phyloP scores from a whole-genome alignment of 768 basidiomycete species.

The Pulveroboletus ravenelii region DNA sequence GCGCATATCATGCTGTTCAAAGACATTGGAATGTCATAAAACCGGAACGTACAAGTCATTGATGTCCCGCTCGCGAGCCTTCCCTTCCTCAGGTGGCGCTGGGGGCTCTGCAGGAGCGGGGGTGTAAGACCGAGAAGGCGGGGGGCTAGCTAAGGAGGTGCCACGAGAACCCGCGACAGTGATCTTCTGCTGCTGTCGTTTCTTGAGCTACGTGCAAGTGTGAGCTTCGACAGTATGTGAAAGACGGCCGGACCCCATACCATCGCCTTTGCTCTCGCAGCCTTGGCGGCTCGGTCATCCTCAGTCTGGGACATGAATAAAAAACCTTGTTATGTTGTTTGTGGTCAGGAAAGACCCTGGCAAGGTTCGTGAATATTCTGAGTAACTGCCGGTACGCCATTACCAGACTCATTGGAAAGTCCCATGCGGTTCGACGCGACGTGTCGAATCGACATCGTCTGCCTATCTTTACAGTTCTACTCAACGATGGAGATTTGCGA shows the following conservation, averaged over 20 bases:
- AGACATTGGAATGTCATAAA: background rate
- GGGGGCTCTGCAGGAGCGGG: slow-evolving; percentile 43
- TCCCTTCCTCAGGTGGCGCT: slow-evolving; percentile 36
- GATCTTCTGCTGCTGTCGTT: slow-evolving; percentile 70
- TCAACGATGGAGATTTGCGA: background rate
- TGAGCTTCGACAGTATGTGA: background rate
- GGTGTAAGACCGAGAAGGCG: slow-evolving; percentile 47
- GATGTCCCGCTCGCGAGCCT: slow-evolving; percentile 40
- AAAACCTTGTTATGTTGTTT: slow-evolving; percentile 4
- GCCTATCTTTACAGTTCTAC: slow-evolving; percentile 1
- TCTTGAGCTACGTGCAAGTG: slow-evolving; percentile 57
- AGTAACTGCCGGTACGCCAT: slow-evolving; percentile 3
- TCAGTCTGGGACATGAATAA: slow-evolving; percentile 43
- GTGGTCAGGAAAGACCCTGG: slow-evolving; percentile 4
- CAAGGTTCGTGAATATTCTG: background rate
- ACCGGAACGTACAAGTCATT: slow-evolving; percentile 57
- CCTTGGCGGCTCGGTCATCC: slow-evolving; percentile 72
- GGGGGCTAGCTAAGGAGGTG: slow-evolving; percentile 38
- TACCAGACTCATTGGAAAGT: background rate
- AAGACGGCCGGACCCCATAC: slow-evolving; percentile 37
- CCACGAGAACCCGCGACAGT: slow-evolving; percentile 32
- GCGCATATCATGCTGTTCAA: slow-evolving; percentile 12
- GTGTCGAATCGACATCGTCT: background rate
- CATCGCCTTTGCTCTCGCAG: slow-evolving; percentile 80
- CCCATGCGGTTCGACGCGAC: background rate